These are phyloP conservation scores for Skeletonema tropicum DNA, from an alignment of 108 stramenopile species.

Conservation along the genomic window DNA sequence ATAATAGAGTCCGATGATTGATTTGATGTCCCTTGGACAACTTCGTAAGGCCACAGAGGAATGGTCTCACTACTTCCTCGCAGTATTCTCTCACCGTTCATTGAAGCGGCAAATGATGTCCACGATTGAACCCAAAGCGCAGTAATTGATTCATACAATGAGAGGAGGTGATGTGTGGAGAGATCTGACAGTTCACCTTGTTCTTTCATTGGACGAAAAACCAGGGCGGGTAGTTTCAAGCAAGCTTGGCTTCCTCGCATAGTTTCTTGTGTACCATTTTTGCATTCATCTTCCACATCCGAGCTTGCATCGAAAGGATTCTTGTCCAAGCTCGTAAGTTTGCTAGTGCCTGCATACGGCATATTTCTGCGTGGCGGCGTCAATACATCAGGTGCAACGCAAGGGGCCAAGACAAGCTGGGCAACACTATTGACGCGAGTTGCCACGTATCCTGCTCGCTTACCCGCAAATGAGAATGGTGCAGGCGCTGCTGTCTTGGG, in stretches of 20 bases:
- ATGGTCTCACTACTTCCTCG: slow-evolving; percentile 29
- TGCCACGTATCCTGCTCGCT: slow-evolving; percentile 59
- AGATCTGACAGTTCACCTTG: not conserved
- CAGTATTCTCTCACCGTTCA: slow-evolving; percentile 15
- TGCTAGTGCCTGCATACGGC: not conserved
- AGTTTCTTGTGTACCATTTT: slow-evolving; percentile 15
- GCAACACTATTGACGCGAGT: slow-evolving; percentile 75
- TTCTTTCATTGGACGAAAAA: slow-evolving; percentile 31
- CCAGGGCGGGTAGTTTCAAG: slow-evolving; percentile 22
- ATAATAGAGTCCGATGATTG: slow-evolving; percentile 32
- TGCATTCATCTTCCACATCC: slow-evolving; percentile 65
- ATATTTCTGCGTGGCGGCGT: slow-evolving; percentile 10
- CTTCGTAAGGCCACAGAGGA: slow-evolving; percentile 45
- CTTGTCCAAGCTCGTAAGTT: slow-evolving; percentile 10
- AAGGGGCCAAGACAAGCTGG: slow-evolving; percentile 83
- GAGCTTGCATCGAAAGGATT: slow-evolving; percentile 54
- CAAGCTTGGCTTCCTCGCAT: slow-evolving; percentile 46
- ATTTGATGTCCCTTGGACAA: slow-evolving; percentile 42
- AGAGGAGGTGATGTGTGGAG: slow-evolving; percentile 15
- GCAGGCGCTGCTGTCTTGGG: slow-evolving; percentile 13
- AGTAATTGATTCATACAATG: slow-evolving; percentile 39
- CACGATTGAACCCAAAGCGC: slow-evolving; percentile 53
- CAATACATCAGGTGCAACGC: slow-evolving; percentile 66
- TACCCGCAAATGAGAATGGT: slow-evolving; percentile 50
- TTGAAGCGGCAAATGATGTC: slow-evolving; percentile 41